phyloP scores from a whole-genome alignment of 805 yeast species.

The Suhomyces faveliae region DNA sequence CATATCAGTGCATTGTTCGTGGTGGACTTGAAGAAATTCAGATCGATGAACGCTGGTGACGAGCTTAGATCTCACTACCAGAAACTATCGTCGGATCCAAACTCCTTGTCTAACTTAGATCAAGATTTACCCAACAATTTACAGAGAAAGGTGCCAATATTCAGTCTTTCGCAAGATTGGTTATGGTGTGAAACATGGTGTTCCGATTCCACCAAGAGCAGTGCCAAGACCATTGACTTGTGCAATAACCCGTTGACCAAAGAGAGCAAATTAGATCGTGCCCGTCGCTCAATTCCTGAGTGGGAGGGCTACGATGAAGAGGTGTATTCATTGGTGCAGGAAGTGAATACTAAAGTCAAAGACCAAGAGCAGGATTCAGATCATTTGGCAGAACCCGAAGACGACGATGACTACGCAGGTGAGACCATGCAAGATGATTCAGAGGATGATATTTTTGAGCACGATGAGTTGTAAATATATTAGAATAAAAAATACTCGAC shows the following conservation, averaged over 20 bases:
- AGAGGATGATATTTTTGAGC: slow-evolving; percentile 11
- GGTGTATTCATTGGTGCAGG: slow-evolving; percentile 31
- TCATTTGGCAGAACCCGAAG: background rate
- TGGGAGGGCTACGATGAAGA: slow-evolving; percentile 68
- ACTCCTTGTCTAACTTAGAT: slow-evolving; percentile 77
- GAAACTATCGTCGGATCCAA: slow-evolving; percentile 71
- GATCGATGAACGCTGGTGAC: slow-evolving; percentile 75
- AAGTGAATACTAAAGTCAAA: background rate
- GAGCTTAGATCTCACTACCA: slow-evolving; percentile 81
- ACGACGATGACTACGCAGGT: slow-evolving; percentile 3
- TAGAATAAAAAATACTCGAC: background rate
- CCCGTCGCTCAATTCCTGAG: slow-evolving; percentile 73
- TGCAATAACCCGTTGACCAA: slow-evolving; percentile 83
- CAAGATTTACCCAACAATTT: slow-evolving; percentile 92
- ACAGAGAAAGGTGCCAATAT: slow-evolving; percentile 65
- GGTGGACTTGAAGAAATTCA: slow-evolving; percentile 68
- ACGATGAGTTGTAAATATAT: slow-evolving; percentile 10
- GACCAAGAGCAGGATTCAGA: background rate
- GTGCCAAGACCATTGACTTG: slow-evolving; percentile 77
- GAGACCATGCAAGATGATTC: slow-evolving; percentile 5
- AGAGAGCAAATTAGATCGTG: slow-evolving; percentile 74
- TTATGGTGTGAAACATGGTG: slow-evolving; percentile 96
- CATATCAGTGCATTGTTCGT: slow-evolving; percentile 85
- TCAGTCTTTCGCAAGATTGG: slow-evolving; percentile 79
- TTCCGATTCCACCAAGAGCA: slow-evolving; percentile 53